phyloP scores from a whole-genome alignment of 805 yeast genomes.

The Candida chilensis region DNA sequence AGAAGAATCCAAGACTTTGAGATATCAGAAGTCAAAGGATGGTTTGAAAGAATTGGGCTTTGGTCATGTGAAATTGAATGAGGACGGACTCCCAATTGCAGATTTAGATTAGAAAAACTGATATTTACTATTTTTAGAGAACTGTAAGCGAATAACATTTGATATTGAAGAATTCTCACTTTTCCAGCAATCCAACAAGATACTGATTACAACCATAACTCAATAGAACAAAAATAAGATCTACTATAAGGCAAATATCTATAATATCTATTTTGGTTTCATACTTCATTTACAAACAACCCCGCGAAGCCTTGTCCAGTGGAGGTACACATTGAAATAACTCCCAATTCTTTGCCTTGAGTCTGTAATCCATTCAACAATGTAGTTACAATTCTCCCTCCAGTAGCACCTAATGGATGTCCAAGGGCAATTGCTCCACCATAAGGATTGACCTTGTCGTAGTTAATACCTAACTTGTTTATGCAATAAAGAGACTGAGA shows the following conservation, averaged over 20 bases:
- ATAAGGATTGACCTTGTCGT: slow-evolving; percentile 66
- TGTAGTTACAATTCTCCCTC: slow-evolving; percentile 29
- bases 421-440: slow-evolving; percentile 98
- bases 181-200: too few relatives aligned
- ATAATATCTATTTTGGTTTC: too few relatives aligned
- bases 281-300: slow-evolving; percentile 15
- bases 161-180: too few relatives aligned
- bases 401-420: slow-evolving; percentile 83
- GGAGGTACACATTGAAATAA: slow-evolving; percentile 29
- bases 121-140: too few relatives aligned
- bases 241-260: too few relatives aligned
- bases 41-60: slow-evolving; percentile 6
- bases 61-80: slow-evolving; percentile 5
- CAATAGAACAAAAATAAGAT: too few relatives aligned
- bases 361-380: slow-evolving; percentile 20
- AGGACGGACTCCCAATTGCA: slow-evolving; percentile 10
- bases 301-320: slow-evolving; percentile 31
- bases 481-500: slow-evolving; percentile 18
- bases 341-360: slow-evolving; percentile 19
- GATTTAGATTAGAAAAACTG: slow-evolving; percentile 9
- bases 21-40: slow-evolving; percentile 4
- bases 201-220: too few relatives aligned
- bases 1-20: slow-evolving; percentile 5
- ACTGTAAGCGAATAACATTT: too few relatives aligned
- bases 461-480: slow-evolving; percentile 15